A percentile compares a stretch with the other conserved stretches of the same genome.
These are phyloP conservation scores for Beta lomatogona DNA, from an alignment of 179 eudicot genomes.

Conservation along the genomic window DNA sequence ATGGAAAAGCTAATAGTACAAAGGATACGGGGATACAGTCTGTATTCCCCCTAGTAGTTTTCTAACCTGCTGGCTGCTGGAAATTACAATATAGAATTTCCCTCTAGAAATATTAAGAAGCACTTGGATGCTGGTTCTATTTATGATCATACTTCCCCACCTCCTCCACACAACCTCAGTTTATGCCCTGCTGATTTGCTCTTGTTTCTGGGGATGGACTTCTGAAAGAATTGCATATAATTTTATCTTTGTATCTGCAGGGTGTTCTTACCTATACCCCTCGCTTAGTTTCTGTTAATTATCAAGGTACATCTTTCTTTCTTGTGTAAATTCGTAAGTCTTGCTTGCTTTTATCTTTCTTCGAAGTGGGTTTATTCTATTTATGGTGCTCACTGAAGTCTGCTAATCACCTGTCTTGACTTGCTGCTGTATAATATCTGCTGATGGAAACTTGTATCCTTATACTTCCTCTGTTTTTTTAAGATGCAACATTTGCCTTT, in stretches of 20 bases:
- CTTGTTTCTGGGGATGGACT: neutral
- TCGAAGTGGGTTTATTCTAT: too few species aligned
- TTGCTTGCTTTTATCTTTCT: neutral
- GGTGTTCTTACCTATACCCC: conserved; percentile 90
- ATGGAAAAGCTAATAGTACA: too few species aligned
- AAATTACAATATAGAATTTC: too few species aligned
- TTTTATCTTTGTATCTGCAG: conserved; percentile 45
- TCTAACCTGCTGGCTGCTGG: too few species aligned
- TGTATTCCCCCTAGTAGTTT: too few species aligned
- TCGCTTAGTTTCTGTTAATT: conserved; percentile 73
- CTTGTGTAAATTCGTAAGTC: neutral
- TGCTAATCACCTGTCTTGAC: too few species aligned
- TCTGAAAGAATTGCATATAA: conserved; percentile 7
- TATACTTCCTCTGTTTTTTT: too few species aligned
- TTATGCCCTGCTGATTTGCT: conserved; percentile 4
- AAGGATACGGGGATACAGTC: too few species aligned
- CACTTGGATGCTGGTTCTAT: neutral
- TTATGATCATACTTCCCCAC: neutral
- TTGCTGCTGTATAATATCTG: too few species aligned
- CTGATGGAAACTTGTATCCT: too few species aligned
- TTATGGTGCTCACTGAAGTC: too few species aligned
- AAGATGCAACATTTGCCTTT: too few species aligned
- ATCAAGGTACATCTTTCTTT: conserved; percentile 58
- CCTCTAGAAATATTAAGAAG: neutral
- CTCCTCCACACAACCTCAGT: neutral